phyloP scores from a whole-genome alignment of 768 basidiomycete species.

The Collybia sp. region DNA sequence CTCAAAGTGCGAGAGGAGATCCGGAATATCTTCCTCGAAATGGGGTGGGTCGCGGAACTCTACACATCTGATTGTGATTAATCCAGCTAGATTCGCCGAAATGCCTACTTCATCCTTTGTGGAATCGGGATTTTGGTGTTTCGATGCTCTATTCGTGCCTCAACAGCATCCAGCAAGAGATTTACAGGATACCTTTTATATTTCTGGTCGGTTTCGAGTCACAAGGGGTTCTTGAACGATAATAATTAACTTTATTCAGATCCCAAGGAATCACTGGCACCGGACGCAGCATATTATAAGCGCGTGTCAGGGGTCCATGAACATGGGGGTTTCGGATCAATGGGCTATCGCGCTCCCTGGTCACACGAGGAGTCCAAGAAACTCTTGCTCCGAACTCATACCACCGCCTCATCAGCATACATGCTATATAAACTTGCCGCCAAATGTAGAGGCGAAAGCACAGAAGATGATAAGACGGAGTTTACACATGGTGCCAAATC shows the following conservation, averaged over 20 bases:
- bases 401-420: conserved; percentile 88
- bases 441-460: conserved; percentile 59
- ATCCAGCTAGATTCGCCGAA: conserved; percentile 78
- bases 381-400: conserved; percentile 93
- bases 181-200: conserved; percentile 97
- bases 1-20: conserved; percentile 98
- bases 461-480: conserved; percentile 36
- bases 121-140: conserved; percentile 99
- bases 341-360: conserved; percentile 98
- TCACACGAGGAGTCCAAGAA: conserved; percentile 87
- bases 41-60: conserved; percentile 66
- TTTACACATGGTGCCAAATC: conserved; percentile 31
- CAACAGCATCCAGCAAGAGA: conserved; percentile 99
- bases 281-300: conserved; percentile 80
- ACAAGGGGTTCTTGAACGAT: conserved; percentile 11
- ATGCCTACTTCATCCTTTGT: conserved; percentile 97
- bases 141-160: conserved; percentile 96
- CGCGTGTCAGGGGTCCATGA: conserved; percentile 82
- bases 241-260: conserved; percentile 37
- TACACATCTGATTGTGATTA: background rate
- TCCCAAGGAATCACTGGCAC: conserved; percentile 70
- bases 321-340: conserved; percentile 85
- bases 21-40: conserved; percentile 95
- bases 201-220: conserved; percentile 58
- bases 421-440: conserved; percentile 96